Percentiles rank a stretch among this genome's conserved stretches.
These are phyloP conservation scores for Purpureocillium lavendulum DNA, from an alignment of 2,329 filamentous ascomycete species.

Conservation along the genomic window DNA sequence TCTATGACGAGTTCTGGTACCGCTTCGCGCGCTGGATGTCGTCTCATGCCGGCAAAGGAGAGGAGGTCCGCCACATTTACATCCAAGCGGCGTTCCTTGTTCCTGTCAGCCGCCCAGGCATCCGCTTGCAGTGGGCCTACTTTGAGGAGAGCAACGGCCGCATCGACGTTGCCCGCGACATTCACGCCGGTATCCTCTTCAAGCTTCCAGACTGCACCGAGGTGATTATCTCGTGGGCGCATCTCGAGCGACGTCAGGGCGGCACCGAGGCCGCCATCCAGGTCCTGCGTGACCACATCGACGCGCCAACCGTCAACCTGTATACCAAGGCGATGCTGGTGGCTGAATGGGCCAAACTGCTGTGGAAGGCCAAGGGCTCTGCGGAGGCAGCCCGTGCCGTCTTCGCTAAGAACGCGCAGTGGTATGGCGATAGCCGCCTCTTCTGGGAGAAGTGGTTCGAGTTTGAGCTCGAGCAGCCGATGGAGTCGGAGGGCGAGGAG, in stretches of 20 bases:
- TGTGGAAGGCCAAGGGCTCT: conserved; percentile 83
- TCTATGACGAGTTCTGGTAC: conserved; percentile 97
- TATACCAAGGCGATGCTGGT: conserved; percentile 81
- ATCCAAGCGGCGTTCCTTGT: conserved; percentile 84
- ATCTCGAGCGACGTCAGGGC: conserved; percentile 73
- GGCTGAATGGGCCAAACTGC: conserved; percentile 75
- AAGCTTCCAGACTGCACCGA: conserved; percentile 76
- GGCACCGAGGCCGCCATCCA: conserved; percentile 79
- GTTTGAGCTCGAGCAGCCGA: conserved; percentile 82
- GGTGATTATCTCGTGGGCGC: conserved; percentile 80
- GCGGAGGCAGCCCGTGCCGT: conserved; percentile 74
- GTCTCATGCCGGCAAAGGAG: conserved; percentile 68
- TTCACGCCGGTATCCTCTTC: conserved; percentile 73
- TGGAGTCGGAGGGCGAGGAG: conserved; percentile 52
- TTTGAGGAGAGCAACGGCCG: conserved; percentile 84
- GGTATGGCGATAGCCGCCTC: conserved; percentile 73
- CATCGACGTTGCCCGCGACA: conserved; percentile 69
- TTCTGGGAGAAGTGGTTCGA: conserved; percentile 89
- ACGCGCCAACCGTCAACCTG: conserved; percentile 60
- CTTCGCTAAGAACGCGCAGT: conserved; percentile 74
- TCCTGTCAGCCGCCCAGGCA: conserved; percentile 73
- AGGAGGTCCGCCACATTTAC: conserved; percentile 89
- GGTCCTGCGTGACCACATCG: conserved; percentile 74
- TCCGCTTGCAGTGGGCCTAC: conserved; percentile 85
- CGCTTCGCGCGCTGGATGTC: conserved; percentile 95